Conservation (phyloP, 345 rosid genomes). For the Hirschfeldia incana region DNA sequence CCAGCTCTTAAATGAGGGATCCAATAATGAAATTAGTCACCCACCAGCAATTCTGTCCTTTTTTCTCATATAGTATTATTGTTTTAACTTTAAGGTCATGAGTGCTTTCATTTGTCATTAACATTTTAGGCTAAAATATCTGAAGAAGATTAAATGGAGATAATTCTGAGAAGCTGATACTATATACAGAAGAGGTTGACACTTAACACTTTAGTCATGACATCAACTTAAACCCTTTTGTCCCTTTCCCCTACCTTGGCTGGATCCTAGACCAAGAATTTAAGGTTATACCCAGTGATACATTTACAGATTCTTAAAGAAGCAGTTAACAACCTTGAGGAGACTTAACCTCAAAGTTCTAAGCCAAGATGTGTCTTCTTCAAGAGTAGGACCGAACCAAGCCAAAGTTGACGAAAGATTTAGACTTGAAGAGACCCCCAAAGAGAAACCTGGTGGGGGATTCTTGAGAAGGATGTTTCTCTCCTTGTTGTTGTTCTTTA, state of each 20-base stretch:
- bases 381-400: conserved; percentile 84
- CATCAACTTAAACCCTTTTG: background rate
- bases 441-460: conserved; percentile 82
- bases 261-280: conserved; percentile 35
- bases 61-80: background rate
- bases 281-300: conserved; percentile 28
- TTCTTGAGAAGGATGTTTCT: conserved; percentile 58
- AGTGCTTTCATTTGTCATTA: background rate
- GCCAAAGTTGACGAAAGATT: conserved; percentile 88
- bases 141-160: background rate
- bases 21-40: too few relatives aligned
- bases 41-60: background rate
- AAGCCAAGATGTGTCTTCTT: conserved; percentile 11
- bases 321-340: conserved; percentile 20
- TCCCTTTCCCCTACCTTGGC: conserved; percentile 6
- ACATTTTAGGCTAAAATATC: background rate
- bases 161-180: conserved; percentile 19
- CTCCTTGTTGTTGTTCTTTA: conserved; percentile 47
- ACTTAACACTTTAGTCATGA: conserved; percentile 26
- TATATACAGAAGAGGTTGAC: conserved; percentile 28
- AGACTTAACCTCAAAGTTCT: conserved; percentile 17
- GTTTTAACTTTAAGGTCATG: background rate
- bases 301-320: conserved; percentile 29
- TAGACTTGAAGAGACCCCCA: conserved; percentile 82
- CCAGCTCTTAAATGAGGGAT: too few relatives aligned